Percentiles rank a stretch among this genome's conserved stretches.
Evolutionary conservation across 2,329 filamentous ascomycete species (phyloP).

Genomic region (Fusarium sp.): DNA sequence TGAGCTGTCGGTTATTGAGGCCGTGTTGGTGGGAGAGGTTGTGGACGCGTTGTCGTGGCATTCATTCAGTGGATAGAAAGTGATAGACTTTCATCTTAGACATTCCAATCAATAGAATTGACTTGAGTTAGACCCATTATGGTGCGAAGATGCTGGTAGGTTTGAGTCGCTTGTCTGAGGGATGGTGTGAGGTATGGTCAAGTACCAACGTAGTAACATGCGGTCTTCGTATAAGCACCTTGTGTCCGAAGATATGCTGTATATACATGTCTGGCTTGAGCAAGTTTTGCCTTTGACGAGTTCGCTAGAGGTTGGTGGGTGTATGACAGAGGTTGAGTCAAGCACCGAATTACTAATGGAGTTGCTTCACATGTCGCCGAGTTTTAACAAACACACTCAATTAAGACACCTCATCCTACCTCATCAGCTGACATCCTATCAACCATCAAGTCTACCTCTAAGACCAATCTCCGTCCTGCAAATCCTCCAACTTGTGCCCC

Average conservation of each 20-base stretch:
- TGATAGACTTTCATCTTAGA: neutral
- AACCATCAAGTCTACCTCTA: neutral
- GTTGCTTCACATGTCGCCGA: neutral
- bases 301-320: too few relatives aligned
- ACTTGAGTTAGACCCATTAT: neutral
- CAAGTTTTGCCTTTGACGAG: too few relatives aligned
- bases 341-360: accelerated
- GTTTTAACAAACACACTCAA: neutral
- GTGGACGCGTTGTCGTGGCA: neutral
- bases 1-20: constrained; percentile 33
- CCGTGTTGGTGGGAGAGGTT: neutral
- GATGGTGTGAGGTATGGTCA: neutral
- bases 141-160: neutral
- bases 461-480: constrained; percentile 36
- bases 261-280: neutral
- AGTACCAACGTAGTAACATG: too few relatives aligned
- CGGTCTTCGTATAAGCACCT: too few relatives aligned
- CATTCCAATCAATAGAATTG: neutral
- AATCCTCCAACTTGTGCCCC: constrained; percentile 32
- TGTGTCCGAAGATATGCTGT: too few relatives aligned
- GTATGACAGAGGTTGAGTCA: neutral
- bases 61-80: neutral
- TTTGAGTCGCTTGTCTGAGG: neutral
- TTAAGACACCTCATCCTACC: neutral
- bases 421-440: too few relatives aligned